Evolutionary conservation across 768 basidiomycete genomes (phyloP).

Genomic region (Hygrocybe punicea): DNA sequence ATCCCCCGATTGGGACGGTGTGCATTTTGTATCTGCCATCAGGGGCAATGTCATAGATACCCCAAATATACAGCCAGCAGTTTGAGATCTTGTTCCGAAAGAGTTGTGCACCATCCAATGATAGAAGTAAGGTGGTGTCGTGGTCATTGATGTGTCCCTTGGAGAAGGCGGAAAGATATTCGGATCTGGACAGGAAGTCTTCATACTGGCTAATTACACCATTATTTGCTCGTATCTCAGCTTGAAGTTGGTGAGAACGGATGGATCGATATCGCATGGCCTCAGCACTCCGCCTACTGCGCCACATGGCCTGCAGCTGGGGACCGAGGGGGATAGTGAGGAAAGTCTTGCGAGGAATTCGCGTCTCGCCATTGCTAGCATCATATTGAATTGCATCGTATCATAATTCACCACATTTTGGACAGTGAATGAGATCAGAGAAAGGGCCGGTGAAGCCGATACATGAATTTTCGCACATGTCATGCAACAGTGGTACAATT

Average conservation of each 20-base stretch:
- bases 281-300: slow-evolving; percentile 19
- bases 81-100: slow-evolving; percentile 35
- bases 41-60: slow-evolving; percentile 32
- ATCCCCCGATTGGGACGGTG: slow-evolving; percentile 30
- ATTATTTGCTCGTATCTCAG: slow-evolving; percentile 8
- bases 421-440: too few relatives aligned
- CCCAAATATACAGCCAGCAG: slow-evolving; percentile 37
- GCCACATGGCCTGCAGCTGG: slow-evolving; percentile 37
- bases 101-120: slow-evolving; percentile 42
- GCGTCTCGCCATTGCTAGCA: slow-evolving; percentile 6
- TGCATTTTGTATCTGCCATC: slow-evolving; percentile 31
- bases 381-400: too few relatives aligned
- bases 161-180: slow-evolving; percentile 24
- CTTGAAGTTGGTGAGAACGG: slow-evolving; percentile 21
- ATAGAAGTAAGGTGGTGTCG: slow-evolving; percentile 35
- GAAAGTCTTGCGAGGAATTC: too few relatives aligned
- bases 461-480: too few relatives aligned
- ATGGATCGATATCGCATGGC: slow-evolving; percentile 27
- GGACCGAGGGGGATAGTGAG: slow-evolving; percentile 41
- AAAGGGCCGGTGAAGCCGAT: too few relatives aligned
- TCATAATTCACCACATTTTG: too few relatives aligned
- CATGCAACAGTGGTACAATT: too few relatives aligned
- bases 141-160: slow-evolving; percentile 20
- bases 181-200: slow-evolving; percentile 30
- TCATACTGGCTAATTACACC: slow-evolving; percentile 5